These are phyloP conservation scores for Tetraselmis striata DNA, from an alignment of 139 green algal species.

Conservation along the genomic window DNA sequence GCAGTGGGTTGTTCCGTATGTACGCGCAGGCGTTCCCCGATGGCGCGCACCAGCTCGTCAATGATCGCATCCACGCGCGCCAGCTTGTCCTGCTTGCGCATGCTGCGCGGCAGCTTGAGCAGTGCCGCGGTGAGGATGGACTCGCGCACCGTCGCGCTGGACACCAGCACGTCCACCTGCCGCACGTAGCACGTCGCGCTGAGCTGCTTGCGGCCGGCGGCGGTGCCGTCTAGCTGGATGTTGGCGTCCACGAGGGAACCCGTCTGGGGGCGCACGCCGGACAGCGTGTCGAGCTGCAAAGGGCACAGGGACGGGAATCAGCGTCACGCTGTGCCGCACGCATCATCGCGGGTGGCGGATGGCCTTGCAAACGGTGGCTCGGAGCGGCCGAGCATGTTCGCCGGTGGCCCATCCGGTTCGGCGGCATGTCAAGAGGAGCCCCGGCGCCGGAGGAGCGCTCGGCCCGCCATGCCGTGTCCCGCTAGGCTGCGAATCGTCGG, in stretches of 20 bases:
- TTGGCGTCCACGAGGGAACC: not conserved
- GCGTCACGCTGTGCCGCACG: too few relatives aligned
- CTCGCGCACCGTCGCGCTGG: conserved; percentile 52
- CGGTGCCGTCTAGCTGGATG: not conserved
- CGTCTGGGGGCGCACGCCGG: not conserved
- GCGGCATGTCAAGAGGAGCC: too few relatives aligned
- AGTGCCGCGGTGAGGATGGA: conserved; percentile 49
- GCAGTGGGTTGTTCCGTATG: too few relatives aligned
- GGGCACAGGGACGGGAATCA: too few relatives aligned
- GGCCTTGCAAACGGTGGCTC: too few relatives aligned
- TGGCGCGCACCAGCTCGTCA: conserved; percentile 54
- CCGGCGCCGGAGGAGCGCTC: too few relatives aligned
- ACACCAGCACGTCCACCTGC: conserved; percentile 52
- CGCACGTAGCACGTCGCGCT: not conserved
- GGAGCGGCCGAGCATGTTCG: too few relatives aligned
- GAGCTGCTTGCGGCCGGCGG: not conserved
- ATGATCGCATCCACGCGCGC: conserved; percentile 48
- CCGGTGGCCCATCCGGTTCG: too few relatives aligned
- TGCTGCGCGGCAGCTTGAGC: conserved; percentile 45
- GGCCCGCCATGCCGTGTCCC: too few relatives aligned
- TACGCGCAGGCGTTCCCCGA: too few relatives aligned
- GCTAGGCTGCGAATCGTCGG: too few relatives aligned
- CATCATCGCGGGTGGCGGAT: too few relatives aligned
- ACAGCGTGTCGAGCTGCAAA: not conserved
- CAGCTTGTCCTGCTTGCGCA: conserved; percentile 33